Evolutionary conservation across 441 rosid species (phyloP).

Genomic region (Pelargonium myrrhifolium): DNA sequence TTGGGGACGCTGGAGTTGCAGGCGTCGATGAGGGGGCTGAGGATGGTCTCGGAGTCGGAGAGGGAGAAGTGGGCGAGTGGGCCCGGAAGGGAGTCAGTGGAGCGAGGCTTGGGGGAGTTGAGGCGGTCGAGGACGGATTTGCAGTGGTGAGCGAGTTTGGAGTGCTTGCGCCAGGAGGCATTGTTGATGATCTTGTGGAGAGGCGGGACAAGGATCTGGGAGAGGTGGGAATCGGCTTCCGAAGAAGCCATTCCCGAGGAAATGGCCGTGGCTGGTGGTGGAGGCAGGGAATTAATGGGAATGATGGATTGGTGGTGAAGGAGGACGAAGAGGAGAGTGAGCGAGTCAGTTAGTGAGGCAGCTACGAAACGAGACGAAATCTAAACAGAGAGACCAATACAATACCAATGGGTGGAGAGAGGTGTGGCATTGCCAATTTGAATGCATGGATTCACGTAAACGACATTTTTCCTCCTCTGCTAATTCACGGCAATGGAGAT

Average conservation of each 20-base stretch:
- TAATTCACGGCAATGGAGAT: too few species aligned
- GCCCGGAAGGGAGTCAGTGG: conserved; percentile 55
- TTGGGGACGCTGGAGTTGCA: conserved; percentile 60
- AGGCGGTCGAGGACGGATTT: conserved; percentile 70
- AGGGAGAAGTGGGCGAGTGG: conserved; percentile 77
- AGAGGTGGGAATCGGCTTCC: conserved; percentile 98
- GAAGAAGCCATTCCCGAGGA: conserved; percentile 93
- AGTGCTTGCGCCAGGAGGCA: conserved; percentile 96
- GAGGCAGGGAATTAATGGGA: too few species aligned
- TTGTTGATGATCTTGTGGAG: conserved; percentile 79
- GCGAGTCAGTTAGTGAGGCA: too few species aligned
- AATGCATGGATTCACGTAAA: too few species aligned
- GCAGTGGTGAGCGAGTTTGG: conserved; percentile 86
- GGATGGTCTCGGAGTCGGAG: conserved; percentile 65
- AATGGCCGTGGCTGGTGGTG: too few species aligned
- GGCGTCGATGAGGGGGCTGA: conserved; percentile 74
- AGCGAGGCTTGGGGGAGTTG: conserved; percentile 26
- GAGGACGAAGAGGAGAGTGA: too few species aligned
- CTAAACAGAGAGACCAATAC: too few species aligned
- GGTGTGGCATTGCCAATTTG: too few species aligned
- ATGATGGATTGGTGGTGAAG: too few species aligned
- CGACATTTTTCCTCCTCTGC: too few species aligned
- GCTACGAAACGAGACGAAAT: too few species aligned
- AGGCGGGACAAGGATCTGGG: conserved; percentile 65
- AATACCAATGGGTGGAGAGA: too few species aligned